A percentile compares a stretch with the other conserved stretches of the same genome.
Evolutionary conservation across 805 yeast species (phyloP).

Genomic region (Henningerozyma blattae): DNA sequence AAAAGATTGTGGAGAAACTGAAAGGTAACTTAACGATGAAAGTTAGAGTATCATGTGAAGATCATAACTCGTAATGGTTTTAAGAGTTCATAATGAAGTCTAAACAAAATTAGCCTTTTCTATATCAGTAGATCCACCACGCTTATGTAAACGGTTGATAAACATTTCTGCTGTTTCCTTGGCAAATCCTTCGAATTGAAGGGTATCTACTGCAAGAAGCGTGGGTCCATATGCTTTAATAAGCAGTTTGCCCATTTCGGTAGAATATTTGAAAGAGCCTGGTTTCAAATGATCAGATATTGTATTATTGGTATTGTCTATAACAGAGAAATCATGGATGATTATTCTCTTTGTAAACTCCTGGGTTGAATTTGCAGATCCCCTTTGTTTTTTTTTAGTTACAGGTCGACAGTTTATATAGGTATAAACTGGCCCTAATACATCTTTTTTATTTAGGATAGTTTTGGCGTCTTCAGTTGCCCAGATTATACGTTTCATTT

Average conservation of each 20-base stretch:
- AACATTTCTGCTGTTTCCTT: constrained; percentile 37
- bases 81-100: too few relatives aligned
- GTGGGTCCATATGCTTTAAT: too few relatives aligned
- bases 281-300: constrained; percentile 4
- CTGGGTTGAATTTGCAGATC: neutral
- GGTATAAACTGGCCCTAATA: constrained; percentile 46
- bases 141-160: constrained; percentile 30
- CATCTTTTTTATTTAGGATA: constrained; percentile 33
- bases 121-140: too few relatives aligned
- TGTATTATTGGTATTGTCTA: too few relatives aligned
- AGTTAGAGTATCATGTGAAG: too few relatives aligned
- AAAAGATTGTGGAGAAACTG: too few relatives aligned
- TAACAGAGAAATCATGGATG: constrained; percentile 28
- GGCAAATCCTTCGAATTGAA: constrained; percentile 46
- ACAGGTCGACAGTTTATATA: constrained; percentile 24
- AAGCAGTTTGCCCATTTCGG: constrained; percentile 16
- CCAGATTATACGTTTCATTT: constrained; percentile 40
- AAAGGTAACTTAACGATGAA: too few relatives aligned
- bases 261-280: constrained; percentile 23
- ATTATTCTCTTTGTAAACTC: constrained; percentile 39
- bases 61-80: too few relatives aligned
- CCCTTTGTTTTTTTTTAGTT: constrained; percentile 25
- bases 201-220: constrained; percentile 21
- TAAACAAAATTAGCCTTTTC: too few relatives aligned
- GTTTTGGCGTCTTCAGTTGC: constrained; percentile 21